A percentile compares a stretch with the other conserved stretches of the same genome.
Evolutionary conservation across 2,329 filamentous ascomycete species (phyloP).

Genomic region (Microthyrium microscopicum): DNA sequence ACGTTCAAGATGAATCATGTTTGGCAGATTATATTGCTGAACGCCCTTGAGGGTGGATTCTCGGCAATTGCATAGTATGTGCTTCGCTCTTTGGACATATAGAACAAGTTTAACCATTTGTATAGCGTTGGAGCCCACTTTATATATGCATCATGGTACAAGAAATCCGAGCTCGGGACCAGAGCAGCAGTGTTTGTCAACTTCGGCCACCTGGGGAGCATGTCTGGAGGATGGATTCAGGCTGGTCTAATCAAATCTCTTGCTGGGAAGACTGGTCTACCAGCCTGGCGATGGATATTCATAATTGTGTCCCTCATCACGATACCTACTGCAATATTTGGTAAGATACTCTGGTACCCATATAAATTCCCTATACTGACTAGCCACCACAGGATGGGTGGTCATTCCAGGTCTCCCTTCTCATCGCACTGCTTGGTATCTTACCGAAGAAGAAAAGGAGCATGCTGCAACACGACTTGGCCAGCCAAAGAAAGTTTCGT

Average conservation of each 20-base stretch:
- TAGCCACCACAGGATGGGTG: conserved; percentile 18
- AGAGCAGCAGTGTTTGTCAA: conserved; percentile 26
- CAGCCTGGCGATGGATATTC: conserved; percentile 28
- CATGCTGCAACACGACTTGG: conserved; percentile 23
- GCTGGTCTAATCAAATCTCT: conserved; percentile 23
- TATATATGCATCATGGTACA: conserved; percentile 29
- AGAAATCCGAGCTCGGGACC: conserved; percentile 25
- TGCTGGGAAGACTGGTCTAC: conserved; percentile 19
- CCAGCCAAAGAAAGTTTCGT: conserved; percentile 12
- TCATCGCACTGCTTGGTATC: conserved; percentile 25
- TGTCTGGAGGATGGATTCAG: conserved; percentile 31
- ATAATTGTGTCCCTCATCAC: conserved; percentile 27
- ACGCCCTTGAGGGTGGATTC: conserved; percentile 28
- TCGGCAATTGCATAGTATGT: conserved; percentile 12
- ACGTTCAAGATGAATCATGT: conserved; percentile 26
- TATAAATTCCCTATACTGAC: not conserved
- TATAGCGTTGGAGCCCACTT: conserved; percentile 29
- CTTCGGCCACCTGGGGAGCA: conserved; percentile 27
- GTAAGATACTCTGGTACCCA: conserved; percentile 10
- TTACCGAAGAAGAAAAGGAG: conserved; percentile 20
- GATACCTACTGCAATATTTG: conserved; percentile 25
- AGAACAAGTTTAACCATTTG: too few relatives aligned
- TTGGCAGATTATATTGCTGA: conserved; percentile 28
- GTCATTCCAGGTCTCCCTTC: conserved; percentile 28
- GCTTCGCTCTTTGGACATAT: too few relatives aligned